Conservation (phyloP, 129 eudicot species). For the Artemisia annua region DNA sequence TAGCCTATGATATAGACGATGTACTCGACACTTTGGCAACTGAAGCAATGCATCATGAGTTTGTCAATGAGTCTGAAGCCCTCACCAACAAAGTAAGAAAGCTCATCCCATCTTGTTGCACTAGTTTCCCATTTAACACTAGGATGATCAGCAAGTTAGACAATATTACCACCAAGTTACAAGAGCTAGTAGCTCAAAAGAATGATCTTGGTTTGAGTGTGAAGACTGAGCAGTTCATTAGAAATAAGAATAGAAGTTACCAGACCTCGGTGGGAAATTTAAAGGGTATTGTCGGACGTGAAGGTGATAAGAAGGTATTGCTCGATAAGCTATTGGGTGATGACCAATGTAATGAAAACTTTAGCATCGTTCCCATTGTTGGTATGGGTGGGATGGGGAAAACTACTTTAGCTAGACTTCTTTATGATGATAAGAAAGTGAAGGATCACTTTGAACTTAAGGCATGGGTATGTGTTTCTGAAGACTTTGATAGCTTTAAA, state of each 20-base stretch:
- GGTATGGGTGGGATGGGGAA: no score
- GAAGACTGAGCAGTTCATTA: no score
- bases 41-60: not conserved
- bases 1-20: not conserved
- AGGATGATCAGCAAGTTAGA: not conserved
- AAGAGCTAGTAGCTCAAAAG: not conserved
- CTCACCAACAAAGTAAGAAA: not conserved
- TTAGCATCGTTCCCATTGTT: no score
- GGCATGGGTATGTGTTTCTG: no score
- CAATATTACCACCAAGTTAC: not conserved
- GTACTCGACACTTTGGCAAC: constrained; percentile 1
- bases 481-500: no score
- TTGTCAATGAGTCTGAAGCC: not conserved
- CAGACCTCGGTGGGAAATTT: not conserved
- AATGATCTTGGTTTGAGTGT: not conserved
- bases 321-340: not conserved
- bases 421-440: not conserved
- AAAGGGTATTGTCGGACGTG: not conserved
- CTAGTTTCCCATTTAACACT: not conserved
- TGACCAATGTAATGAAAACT: not conserved
- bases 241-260: not conserved
- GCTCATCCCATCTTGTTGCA: not conserved
- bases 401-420: not conserved
- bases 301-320: not conserved
- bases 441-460: no score